Percentiles rank a stretch among this genome's conserved stretches.
Conservation (phyloP, 1,139 yeast genomes). For the Saccharomyces hybrid region DNA sequence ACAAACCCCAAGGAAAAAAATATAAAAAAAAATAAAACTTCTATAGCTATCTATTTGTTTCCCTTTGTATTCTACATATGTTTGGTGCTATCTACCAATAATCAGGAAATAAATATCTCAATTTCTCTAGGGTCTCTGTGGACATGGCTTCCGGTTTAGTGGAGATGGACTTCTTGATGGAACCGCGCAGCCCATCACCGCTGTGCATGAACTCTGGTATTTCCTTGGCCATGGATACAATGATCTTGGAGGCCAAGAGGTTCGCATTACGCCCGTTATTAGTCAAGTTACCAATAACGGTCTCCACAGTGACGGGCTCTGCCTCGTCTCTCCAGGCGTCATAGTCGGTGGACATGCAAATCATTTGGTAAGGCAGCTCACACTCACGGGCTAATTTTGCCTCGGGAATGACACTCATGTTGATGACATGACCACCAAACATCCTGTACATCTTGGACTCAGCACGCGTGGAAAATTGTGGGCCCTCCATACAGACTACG, state of each 20-base stretch:
- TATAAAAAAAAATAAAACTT: conserved; percentile 5
- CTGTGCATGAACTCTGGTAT: conserved; percentile 48
- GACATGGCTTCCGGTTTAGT: conserved; percentile 74
- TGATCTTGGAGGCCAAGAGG: conserved; percentile 59
- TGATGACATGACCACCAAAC: conserved; percentile 92
- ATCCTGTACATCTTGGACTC: conserved; percentile 81
- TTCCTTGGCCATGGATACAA: conserved; percentile 57
- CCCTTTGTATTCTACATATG: neutral
- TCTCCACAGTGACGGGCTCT: conserved; percentile 94
- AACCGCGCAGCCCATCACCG: conserved; percentile 64
- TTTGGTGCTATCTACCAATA: conserved; percentile 51
- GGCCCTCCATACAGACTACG: conserved; percentile 97
- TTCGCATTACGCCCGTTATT: conserved; percentile 88
- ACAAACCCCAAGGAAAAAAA: conserved; percentile 34
- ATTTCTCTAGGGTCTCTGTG: conserved; percentile 63
- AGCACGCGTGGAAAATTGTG: conserved; percentile 96
- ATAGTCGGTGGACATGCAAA: conserved; percentile 97
- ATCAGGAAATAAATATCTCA: conserved; percentile 88
- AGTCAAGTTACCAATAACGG: conserved; percentile 82
- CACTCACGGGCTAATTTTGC: conserved; percentile 95
- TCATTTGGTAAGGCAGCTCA: conserved; percentile 92
- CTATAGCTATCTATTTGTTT: neutral
- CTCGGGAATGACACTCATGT: conserved; percentile 95
- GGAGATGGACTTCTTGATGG: conserved; percentile 74
- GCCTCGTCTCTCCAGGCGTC: conserved; percentile 96